These are phyloP conservation scores for Cercospora sp. DNA, from an alignment of 2,329 filamentous ascomycete species.

Conservation along the genomic window DNA sequence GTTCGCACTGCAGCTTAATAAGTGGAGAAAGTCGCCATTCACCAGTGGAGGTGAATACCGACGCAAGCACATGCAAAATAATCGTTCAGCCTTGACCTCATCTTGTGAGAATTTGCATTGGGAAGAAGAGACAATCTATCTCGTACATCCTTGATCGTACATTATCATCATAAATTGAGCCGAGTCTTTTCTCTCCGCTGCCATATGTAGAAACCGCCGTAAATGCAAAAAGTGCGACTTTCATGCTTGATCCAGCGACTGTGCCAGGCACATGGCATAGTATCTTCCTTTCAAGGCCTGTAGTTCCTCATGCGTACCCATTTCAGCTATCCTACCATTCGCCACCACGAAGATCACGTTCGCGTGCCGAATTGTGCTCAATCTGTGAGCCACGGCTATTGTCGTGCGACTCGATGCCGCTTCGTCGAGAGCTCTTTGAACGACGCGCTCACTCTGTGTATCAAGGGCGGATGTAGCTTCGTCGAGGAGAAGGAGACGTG, in stretches of 20 bases:
- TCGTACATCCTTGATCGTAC: not conserved
- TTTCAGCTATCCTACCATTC: conserved; percentile 42
- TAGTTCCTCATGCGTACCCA: conserved; percentile 44
- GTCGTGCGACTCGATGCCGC: conserved; percentile 44
- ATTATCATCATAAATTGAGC: not conserved
- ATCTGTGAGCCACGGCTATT: conserved; percentile 45
- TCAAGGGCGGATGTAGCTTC: conserved; percentile 63
- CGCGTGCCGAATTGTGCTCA: conserved; percentile 42
- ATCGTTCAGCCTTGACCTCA: not conserved
- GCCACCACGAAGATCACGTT: conserved; percentile 46
- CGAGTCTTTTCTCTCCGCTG: not conserved
- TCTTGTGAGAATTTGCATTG: not conserved
- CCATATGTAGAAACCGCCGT: not conserved
- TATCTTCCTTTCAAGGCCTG: conserved; percentile 43
- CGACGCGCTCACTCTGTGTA: conserved; percentile 64
- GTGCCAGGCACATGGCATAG: conserved; percentile 47
- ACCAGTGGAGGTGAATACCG: not conserved
- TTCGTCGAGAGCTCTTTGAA: conserved; percentile 66
- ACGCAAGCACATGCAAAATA: not conserved
- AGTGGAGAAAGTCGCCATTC: not conserved
- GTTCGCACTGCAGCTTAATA: not conserved
- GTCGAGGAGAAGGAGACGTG: conserved; percentile 57
- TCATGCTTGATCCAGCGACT: conserved; percentile 42
- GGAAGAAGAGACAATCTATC: not conserved
- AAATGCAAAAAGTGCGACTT: not conserved